Conservation (phyloP, 164 flowering plant species). For the Dillenia suffruticosa region DNA sequence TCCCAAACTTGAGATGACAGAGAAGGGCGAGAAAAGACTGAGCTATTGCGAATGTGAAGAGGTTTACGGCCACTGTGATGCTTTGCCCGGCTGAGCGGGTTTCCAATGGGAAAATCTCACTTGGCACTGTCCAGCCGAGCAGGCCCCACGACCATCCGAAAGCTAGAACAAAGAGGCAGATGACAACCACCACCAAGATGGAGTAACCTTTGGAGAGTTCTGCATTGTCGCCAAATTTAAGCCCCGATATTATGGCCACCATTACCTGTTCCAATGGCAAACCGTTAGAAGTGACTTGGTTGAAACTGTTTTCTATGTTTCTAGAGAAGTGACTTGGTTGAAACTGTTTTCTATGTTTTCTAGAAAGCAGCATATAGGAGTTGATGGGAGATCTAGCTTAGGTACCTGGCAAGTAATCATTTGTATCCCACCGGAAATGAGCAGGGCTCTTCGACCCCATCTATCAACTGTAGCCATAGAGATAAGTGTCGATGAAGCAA, state of each 20-base stretch:
- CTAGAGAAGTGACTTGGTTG: neutral
- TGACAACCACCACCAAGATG: slow-evolving; percentile 51
- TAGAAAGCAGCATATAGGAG: neutral
- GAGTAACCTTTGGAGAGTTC: slow-evolving; percentile 62
- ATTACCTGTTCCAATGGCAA: slow-evolving; percentile 38
- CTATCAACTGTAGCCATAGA: slow-evolving; percentile 79
- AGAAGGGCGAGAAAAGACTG: slow-evolving; percentile 46
- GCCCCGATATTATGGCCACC: slow-evolving; percentile 66
- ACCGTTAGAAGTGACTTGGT: neutral
- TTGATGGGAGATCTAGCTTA: neutral
- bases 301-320: neutral
- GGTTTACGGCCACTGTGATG: slow-evolving; percentile 51
- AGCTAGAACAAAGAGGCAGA: slow-evolving; percentile 77
- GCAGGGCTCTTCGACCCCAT: slow-evolving; percentile 65
- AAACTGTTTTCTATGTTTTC: neutral
- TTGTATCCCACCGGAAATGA: slow-evolving; percentile 77
- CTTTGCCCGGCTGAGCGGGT: slow-evolving; percentile 58
- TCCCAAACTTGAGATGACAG: slow-evolving; percentile 45
- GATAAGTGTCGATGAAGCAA: slow-evolving; percentile 61
- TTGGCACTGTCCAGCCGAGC: slow-evolving; percentile 60
- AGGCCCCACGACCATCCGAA: slow-evolving; percentile 70
- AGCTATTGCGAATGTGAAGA: slow-evolving; percentile 54
- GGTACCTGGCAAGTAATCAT: slow-evolving; percentile 84
- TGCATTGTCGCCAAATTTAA: slow-evolving; percentile 47
- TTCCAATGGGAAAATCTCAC: slow-evolving; percentile 56